Base-by-base conservation (phyloP, 2,329 filamentous ascomycete genomes). In the Aspergillus costaricaensis region DNA sequence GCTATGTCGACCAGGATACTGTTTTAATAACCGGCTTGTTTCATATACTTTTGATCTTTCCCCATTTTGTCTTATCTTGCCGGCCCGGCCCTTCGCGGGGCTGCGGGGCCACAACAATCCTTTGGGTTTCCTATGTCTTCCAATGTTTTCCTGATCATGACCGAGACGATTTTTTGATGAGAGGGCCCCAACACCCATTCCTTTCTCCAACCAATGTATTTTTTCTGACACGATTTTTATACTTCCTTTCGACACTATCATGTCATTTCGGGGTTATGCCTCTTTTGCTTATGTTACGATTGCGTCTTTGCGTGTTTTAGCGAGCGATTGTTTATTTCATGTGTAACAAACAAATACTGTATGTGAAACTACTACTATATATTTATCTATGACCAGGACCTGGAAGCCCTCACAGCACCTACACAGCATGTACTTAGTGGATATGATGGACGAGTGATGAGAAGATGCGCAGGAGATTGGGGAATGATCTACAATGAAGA, bases 71-170 rank as follows among this genome's bases (percentile, higher is more conserved):
- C 43, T 44, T 44, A 12, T 15, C 17, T 44, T 47, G 19, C 30
- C 17, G 32, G 38, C 36, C 15, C 6, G 23, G 17, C 9, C 47
- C 25, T 32, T 32, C 25, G 17, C 47, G 10, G 47, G 47, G 47
- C 5, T 17, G 25, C n/a, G 25, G 15, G 27, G 15, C 47, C 47
- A 19, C 47, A 12, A 30, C 19, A 27, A 32, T 39, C 25, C 15
- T 59, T 51, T n/a, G 21, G 55, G 44, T 48, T 59, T 54, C 23
- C n/a, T 57, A 30, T 25, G 25, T 52, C 32, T 36, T 44, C 32
- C 32, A 36, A 36, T 12, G 5, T 51, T 12, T 48, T 27, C 25
- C 43, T 27, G 17, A 49, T 59, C 38, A 54, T 51, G 36, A 32
- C 14, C 15, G 14, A 36, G 17, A 50, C 32, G 47, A 50, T 14